Base-by-base conservation (phyloP, 768 basidiomycete genomes). In the Leccinum disarticulatum region DNA sequence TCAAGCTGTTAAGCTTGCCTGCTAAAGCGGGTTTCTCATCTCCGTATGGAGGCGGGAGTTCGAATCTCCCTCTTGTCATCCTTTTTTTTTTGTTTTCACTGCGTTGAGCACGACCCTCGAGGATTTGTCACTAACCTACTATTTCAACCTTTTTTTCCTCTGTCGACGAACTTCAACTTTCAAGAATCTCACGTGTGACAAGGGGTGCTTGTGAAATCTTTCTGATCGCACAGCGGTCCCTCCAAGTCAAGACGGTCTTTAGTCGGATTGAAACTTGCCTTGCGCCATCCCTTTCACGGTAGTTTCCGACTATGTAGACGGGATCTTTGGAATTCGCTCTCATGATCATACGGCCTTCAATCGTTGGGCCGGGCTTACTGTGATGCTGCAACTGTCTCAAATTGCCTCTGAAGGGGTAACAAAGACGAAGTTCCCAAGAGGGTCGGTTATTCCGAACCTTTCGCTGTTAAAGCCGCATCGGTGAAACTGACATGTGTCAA, bases 1-100 rank as follows among this genome's bases (percentile, higher is more conserved):
- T 82, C 80, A 81, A 82, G 80, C 78, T 73, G 54, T 22, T 30
- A 63, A 59, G 67, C 68, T 68, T 68, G 60, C 67, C 68, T 68
- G 68, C 67, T 52, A 6, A 58, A 27, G 67, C 68, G 59, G 67
- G 67, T 68, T 68, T 68, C 67, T 70, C 68, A 68, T 68, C 67
- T 70, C 67, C 66, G 67, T 27, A 72, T 68, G 70, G 70, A 55
- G 69, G 70, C 69, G 70, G 69, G 69, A 72, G 69, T 70, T 70
- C 69, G 70, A 72, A 70, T 72, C 69, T 72, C 69, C 69, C 70
- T 70, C 69, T 70, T 72, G 69, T 70, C 69, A 70, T 56, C n/a
- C n/a, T n/a, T 30, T 3, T 35, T 63, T 65, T 66, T 27, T 8
- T 2, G 17, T n/a, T 19, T 19, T n/a, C 36, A 15, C 36, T 36